Base-by-base conservation (phyloP, 176 grass and related monocot genomes). In the Oryza coarctata region DNA sequence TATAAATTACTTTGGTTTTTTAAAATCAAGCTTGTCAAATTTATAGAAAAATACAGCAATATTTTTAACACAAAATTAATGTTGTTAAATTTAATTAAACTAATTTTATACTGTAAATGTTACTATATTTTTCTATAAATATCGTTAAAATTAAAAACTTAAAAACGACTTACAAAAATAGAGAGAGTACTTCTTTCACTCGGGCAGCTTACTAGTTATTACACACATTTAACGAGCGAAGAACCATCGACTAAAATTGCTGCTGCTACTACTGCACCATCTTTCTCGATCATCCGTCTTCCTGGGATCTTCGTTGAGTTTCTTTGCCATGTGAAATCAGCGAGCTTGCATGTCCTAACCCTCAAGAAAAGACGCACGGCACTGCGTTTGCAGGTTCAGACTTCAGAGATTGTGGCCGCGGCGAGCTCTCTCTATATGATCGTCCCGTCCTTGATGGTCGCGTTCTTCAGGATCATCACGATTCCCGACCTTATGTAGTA, bases 401-500 rank as follows among this genome's bases (percentile, higher is more conserved):
- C 30, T 28, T 1, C 9, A 33, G 32, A 17, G 12, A 23, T 55
- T n/a, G 44, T 22, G 40, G 45, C 31, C 5, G 32, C 3, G 31
- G 45, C 65, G 0, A 77, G 31, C n/a, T 35, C 6, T 25, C 38
- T 39, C 74, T 85, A 94, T 85, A 94, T 87, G 15, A 89, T 29
- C 20, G 81, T 86, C 35, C 89, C 92, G 73, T 94, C 87, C 75
- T 85, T 92, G 62, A 94, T 89, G 8, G 89, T 94, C 26, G 89
- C 73, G 26, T 92, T 94, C 84, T 94, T 94, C 39, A 79, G 29
- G n/a, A 92, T 74, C 39, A 94, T 15, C 2, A 83, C 79, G 47
- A 94, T 70, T 23, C 89, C 92, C 0, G 89, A 89, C 75, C 92
- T 75, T 50, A 94, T 92, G 73, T 89, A 92, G 65, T 86, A 94